A percentile compares a stretch with the other conserved stretches of the same genome.
phyloP scores from a whole-genome alignment of 768 basidiomycete species.

The Leccinum barrowsii region DNA sequence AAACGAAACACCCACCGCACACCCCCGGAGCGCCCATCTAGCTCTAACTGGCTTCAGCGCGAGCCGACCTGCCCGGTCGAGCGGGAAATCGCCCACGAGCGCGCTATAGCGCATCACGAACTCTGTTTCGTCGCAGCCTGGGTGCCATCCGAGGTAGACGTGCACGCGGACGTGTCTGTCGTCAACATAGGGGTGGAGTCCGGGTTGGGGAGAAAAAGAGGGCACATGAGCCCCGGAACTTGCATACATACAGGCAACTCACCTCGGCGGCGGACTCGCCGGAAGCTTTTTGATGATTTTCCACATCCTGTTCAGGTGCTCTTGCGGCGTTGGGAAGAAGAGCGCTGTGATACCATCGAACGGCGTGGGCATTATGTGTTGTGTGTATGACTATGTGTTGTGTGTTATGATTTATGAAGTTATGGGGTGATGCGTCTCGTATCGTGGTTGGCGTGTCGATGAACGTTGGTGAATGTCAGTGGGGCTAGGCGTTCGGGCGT shows the following conservation, averaged over 20 bases:
- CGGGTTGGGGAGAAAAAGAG: background rate
- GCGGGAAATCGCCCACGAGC: constrained; percentile 25
- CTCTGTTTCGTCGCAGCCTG: constrained; percentile 28
- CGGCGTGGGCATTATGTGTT: background rate
- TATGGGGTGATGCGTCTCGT: background rate
- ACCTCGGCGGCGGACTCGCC: constrained; percentile 15
- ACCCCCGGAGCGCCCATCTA: constrained; percentile 26
- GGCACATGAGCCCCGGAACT: background rate
- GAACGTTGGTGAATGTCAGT: background rate
- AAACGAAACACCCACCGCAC: constrained; percentile 16
- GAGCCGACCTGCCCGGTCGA: constrained; percentile 23
- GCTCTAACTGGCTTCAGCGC: constrained; percentile 12
- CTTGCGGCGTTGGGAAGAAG: constrained; percentile 15
- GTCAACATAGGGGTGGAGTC: background rate
- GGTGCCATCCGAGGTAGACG: constrained; percentile 28
- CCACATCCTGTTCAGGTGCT: constrained; percentile 25
- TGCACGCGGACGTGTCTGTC: constrained; percentile 31
- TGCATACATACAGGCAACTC: background rate
- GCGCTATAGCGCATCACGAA: constrained; percentile 26
- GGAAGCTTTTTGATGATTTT: constrained; percentile 19
- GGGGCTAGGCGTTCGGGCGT: background rate
- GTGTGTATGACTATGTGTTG: background rate
- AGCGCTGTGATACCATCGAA: constrained; percentile 15
- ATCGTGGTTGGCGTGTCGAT: background rate
- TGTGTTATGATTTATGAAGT: background rate